These are phyloP conservation scores for Sclerotiophoma versabilis DNA, from an alignment of 2,329 filamentous ascomycete genomes.

Conservation along the genomic window DNA sequence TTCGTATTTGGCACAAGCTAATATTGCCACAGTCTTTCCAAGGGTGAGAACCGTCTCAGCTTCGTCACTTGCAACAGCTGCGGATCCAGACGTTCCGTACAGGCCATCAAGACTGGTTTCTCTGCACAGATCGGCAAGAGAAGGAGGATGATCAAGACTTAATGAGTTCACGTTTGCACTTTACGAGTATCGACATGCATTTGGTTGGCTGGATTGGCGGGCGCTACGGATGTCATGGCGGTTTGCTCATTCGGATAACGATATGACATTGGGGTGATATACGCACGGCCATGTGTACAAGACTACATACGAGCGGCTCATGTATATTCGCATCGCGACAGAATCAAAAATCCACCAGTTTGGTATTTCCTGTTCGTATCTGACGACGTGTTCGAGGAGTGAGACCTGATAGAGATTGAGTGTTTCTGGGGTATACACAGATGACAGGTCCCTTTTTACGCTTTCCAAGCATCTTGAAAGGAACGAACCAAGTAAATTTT, in stretches of 20 bases:
- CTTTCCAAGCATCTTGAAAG: neutral
- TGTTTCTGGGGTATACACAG: neutral
- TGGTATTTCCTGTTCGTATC: neutral
- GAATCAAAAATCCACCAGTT: conserved; percentile 9
- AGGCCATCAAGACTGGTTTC: conserved; percentile 99
- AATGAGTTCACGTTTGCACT: conserved; percentile 50
- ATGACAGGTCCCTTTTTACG: neutral
- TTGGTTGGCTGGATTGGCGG: conserved; percentile 29
- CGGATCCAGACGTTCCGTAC: conserved; percentile 77
- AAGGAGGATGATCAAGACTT: conserved; percentile 84
- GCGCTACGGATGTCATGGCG: conserved; percentile 27
- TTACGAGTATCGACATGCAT: conserved; percentile 34
- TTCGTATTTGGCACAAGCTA: conserved; percentile 56
- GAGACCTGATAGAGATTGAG: neutral
- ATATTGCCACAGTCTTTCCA: conserved; percentile 90
- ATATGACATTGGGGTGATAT: conserved; percentile 5
- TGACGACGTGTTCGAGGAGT: neutral
- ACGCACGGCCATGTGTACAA: conserved; percentile 12
- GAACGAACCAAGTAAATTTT: conserved; percentile 2
- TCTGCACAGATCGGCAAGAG: conserved; percentile 98
- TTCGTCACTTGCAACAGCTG: conserved; percentile 93
- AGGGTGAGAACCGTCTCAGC: conserved; percentile 98
- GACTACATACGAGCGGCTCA: conserved; percentile 12
- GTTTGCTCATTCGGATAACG: conserved; percentile 14
- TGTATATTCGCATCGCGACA: conserved; percentile 13